Evolutionary conservation across 345 rosid species (phyloP).

Genomic region (Brassica carinata): DNA sequence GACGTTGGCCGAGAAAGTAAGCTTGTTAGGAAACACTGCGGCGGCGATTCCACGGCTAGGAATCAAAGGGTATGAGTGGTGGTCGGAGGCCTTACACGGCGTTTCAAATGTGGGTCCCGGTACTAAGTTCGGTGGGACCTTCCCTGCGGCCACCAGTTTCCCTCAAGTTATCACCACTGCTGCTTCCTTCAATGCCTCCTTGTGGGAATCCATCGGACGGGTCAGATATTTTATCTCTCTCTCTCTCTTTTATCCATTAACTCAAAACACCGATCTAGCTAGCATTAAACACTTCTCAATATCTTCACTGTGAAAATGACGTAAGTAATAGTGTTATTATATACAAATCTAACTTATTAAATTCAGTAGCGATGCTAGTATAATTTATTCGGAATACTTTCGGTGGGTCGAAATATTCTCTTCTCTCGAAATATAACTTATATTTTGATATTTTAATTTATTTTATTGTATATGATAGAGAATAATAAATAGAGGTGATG

Average conservation of each 20-base stretch:
- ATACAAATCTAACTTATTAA: not conserved
- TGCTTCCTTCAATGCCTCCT: slow-evolving; percentile 76
- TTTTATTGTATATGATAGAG: not conserved
- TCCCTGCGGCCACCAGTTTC: slow-evolving; percentile 84
- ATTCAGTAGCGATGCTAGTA: not conserved
- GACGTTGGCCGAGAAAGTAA: slow-evolving; percentile 72
- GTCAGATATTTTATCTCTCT: slow-evolving; percentile 40
- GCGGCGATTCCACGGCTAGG: slow-evolving; percentile 73
- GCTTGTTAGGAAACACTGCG: slow-evolving; percentile 67
- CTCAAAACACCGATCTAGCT: slow-evolving; percentile 1
- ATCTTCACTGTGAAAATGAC: slow-evolving; percentile 24
- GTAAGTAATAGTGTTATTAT: slow-evolving; percentile 4
- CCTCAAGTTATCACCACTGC: slow-evolving; percentile 90
- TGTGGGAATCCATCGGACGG: slow-evolving; percentile 91
- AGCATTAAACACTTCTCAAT: not conserved
- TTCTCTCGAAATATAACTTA: slow-evolving; percentile 1
- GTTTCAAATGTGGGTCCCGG: slow-evolving; percentile 86
- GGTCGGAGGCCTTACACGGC: slow-evolving; percentile 97
- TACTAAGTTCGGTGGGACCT: slow-evolving; percentile 58
- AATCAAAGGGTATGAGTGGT: slow-evolving; percentile 85
- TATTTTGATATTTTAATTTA: not conserved
- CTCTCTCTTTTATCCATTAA: slow-evolving; percentile 28
- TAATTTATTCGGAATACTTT: not conserved
- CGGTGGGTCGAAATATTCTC: slow-evolving; percentile 14
- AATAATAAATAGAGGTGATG: not conserved